Evolutionary conservation across 2,329 filamentous ascomycete genomes (phyloP), one percentile per base, ranked within the genome.

Genomic region (Ophioceras dolichostomum): DNA sequence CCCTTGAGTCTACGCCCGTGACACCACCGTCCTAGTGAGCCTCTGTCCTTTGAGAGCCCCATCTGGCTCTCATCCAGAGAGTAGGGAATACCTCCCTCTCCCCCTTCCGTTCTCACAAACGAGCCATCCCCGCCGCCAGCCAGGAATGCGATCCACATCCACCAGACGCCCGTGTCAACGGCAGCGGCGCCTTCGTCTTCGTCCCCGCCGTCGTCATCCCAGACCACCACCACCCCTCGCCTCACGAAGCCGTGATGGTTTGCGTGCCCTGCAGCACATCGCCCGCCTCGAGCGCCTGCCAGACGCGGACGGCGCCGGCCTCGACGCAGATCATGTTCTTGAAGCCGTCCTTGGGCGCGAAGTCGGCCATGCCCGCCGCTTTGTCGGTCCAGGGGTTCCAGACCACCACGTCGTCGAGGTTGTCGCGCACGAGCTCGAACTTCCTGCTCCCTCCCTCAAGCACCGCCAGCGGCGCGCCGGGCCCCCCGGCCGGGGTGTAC

Each of bases 341-440:
- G 67, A 81, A 96, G 27, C 83, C 91, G 38, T 88, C 83, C 53
- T 93, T 83, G 35, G 91, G 91, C 41, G 72, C 73, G 56, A 96
- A 95, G 59, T 98, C 91, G 37, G 67, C 77, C 63, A 94, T 94
- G 5, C 70, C 70, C 49, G 77, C 74, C 2, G 84, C 77, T 66
- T 93, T 94, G 45, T 88, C 84, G 29, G 71, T 69, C 87, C 89
- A 95, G 2, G 91, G 91, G 61, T 98, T 98, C 91, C 91, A 98
- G 21, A 96, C 83, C 1, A 95, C 89, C 13, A 91, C 79, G 47
- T 96, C 85, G 43, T 74, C 73, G 47, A 98, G 70, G 45, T 85
- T 87, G 59, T 95, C 86, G 43, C 91, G 76, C 29, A 81, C 74
- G 39, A 96, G 69, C 41, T 78, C 76, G 63, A 83, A 87, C 36